These are phyloP conservation scores for Capsicum pubescens DNA, from an alignment of 257 asterid species.

Conservation along the genomic window DNA sequence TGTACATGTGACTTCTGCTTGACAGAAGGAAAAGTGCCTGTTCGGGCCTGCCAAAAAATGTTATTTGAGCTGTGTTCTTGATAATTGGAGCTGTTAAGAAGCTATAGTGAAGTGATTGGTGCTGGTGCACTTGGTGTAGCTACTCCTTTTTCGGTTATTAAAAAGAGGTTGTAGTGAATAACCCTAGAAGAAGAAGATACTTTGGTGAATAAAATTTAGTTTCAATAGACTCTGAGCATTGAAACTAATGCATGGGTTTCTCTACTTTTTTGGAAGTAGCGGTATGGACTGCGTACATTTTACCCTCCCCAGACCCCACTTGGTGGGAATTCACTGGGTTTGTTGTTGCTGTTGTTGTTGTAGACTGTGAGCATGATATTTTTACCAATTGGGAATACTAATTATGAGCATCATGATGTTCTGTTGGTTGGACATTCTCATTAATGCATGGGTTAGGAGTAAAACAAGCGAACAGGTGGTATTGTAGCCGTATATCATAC, in stretches of 20 bases:
- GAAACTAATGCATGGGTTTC: no score
- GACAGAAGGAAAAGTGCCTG: background rate
- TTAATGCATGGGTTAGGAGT: slow-evolving; percentile 18
- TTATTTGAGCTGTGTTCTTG: background rate
- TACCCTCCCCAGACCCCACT: no score
- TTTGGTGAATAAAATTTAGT: background rate
- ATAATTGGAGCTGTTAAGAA: slow-evolving; percentile 18
- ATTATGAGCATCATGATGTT: background rate
- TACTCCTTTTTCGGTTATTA: background rate
- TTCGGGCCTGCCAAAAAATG: background rate
- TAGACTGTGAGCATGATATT: background rate
- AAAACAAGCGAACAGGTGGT: background rate
- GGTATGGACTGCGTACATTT: no score
- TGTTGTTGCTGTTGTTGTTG: no score
- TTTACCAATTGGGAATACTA: background rate
- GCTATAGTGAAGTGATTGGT: background rate
- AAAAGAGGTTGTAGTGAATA: background rate
- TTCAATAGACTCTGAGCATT: background rate
- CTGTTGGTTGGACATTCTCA: slow-evolving; percentile 18
- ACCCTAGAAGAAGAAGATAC: background rate
- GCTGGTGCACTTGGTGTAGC: background rate
- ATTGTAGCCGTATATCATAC: background rate
- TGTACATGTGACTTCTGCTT: background rate
- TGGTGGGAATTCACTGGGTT: no score
- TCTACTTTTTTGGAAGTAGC: no score